These are phyloP conservation scores for Ogataea pini DNA, from an alignment of 805 yeast genomes.

Conservation along the genomic window DNA sequence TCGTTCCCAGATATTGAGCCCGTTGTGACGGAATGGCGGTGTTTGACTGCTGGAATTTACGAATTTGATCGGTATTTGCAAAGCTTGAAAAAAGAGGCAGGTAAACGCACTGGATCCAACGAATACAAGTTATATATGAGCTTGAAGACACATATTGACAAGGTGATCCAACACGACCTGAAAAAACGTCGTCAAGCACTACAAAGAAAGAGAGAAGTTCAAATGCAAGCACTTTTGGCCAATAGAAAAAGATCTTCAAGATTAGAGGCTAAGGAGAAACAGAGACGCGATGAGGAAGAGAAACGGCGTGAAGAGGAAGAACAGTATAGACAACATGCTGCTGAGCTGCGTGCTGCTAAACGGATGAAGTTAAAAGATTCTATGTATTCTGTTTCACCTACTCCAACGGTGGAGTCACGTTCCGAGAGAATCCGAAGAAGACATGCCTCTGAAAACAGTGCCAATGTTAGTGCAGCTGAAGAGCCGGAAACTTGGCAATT, in stretches of 20 bases:
- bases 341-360: conserved; percentile 45
- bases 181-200: conserved; percentile 54
- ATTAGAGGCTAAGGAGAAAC: conserved; percentile 61
- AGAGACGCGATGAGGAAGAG: conserved; percentile 53
- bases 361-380: conserved; percentile 39
- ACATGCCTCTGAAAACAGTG: conserved; percentile 1
- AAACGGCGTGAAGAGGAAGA: conserved; percentile 47
- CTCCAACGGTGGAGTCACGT: conserved; percentile 39
- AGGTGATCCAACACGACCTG: conserved; percentile 46
- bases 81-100: conserved; percentile 35
- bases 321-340: conserved; percentile 45
- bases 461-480: background rate
- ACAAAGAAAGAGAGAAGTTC: conserved; percentile 61
- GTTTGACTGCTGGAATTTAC: conserved; percentile 46
- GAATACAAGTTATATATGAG: conserved; percentile 33
- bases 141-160: conserved; percentile 36
- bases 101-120: conserved; percentile 26
- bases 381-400: conserved; percentile 22
- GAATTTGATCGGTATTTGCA: conserved; percentile 40
- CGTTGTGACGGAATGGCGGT: conserved; percentile 36
- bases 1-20: conserved; percentile 37
- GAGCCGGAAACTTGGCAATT: conserved; percentile 35
- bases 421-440: conserved; percentile 31
- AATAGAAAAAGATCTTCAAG: conserved; percentile 76
- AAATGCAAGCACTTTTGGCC: conserved; percentile 61